phyloP scores from a whole-genome alignment of 1,284 basidiomycete species.

The Malassezia psittaci region DNA sequence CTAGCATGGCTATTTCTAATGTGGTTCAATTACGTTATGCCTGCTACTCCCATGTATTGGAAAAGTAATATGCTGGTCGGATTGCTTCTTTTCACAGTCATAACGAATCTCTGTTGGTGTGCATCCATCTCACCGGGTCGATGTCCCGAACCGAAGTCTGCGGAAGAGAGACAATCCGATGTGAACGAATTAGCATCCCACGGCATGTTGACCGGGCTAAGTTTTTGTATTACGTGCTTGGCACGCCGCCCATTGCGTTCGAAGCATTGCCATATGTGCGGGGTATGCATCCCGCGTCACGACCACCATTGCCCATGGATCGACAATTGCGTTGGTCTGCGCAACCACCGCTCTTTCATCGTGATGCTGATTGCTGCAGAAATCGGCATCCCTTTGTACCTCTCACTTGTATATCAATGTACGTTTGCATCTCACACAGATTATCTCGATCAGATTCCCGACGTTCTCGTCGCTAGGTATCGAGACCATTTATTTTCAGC shows the following conservation, averaged over 20 bases:
- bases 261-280: conserved; percentile 87
- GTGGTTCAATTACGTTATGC: not conserved
- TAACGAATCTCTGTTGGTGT: not conserved
- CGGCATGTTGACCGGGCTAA: conserved; percentile 81
- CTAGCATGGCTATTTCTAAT: not conserved
- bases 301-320: conserved; percentile 85
- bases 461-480: not conserved
- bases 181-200: conserved; percentile 60
- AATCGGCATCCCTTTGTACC: conserved; percentile 66
- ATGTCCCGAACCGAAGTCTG: conserved; percentile 59
- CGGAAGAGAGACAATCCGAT: conserved; percentile 23
- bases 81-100: not conserved
- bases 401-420: conserved; percentile 62
- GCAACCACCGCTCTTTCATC: conserved; percentile 90
- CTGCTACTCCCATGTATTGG: not conserved
- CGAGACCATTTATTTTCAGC: conserved; percentile 58
- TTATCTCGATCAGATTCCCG: conserved; percentile 24
- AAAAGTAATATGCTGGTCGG: not conserved
- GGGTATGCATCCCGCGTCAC: conserved; percentile 65
- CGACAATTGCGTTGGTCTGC: conserved; percentile 93
- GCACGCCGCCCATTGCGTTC: conserved; percentile 79
- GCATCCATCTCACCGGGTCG: conserved; percentile 57
- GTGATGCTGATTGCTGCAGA: conserved; percentile 77
- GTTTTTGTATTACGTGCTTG: conserved; percentile 92
- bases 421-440: conserved; percentile 11